Base-by-base conservation (phyloP, 345 rosid genomes). In the Camelina laxa region DNA sequence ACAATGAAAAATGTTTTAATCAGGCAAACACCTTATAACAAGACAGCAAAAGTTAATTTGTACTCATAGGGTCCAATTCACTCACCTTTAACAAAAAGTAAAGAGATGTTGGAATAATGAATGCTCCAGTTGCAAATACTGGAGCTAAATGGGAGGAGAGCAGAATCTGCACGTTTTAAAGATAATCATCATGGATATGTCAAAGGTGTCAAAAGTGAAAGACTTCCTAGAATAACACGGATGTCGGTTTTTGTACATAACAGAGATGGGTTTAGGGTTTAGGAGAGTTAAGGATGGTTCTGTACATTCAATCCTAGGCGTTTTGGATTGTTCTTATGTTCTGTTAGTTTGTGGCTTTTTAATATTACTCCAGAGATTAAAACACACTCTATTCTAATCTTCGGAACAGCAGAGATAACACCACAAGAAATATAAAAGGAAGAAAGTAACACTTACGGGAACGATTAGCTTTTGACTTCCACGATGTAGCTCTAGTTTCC, bases 51-150 rank as follows among this genome's bases (percentile, higher is more conserved):
- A 30, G 58, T 24, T 15, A 22, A 61, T 63, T 63, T 65, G 33
- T 74, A 38, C 16, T 48, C 44, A 21, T 31, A 12, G 60, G 65
- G 44, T 48, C n/a, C 30, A 60, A 45, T 36, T 36, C 38, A 51
- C 66, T 70, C 75, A 92, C 99, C 98, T 96, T 89, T n/a, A 92
- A 84, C 77, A 87, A 73, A 75, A 96, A 88, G 92, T 86, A 96
- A 49, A 86, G 54, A 42, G 99, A 92, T 71, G 96, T 82, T 48
- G 98, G 99, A 75, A 96, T 54, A 57, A 89, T 22, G 57, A 96
- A 87, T 19, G 97, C 98, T 81, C 98, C 95, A 13, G 89, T 75
- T 21, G 91, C 94, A 70, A 96, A 85, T 44, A 82, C 38, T 58
- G 89, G 85, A 84, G 73, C 79, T 63, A 89, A 70, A 80, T 82